Evolutionary conservation across 306 rosid species (phyloP).

Genomic region (Mimosa pudica): DNA sequence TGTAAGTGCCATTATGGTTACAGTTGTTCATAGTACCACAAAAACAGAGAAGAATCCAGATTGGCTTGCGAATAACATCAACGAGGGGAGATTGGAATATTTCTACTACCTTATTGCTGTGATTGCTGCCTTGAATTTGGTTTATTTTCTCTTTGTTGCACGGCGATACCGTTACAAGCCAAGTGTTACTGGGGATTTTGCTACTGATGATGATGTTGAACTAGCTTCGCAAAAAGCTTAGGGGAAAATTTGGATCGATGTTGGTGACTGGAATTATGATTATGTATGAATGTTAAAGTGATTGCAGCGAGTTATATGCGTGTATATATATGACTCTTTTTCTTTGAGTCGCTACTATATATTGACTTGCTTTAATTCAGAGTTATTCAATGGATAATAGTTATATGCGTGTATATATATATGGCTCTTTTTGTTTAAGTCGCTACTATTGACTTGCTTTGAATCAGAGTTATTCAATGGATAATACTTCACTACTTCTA

Average conservation of each 20-base stretch:
- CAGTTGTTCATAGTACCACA: constrained; percentile 50
- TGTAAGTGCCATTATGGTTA: constrained; percentile 40
- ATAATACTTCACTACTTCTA: no score
- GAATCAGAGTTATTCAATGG: no score
- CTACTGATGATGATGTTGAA: not conserved
- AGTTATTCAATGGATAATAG: not conserved
- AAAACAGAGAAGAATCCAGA: constrained; percentile 36
- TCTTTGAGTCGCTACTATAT: no score
- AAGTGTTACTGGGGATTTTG: not conserved
- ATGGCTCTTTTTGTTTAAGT: no score
- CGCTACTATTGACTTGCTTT: no score
- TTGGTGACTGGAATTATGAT: not conserved
- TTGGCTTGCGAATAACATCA: constrained; percentile 69
- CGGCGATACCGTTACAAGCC: constrained; percentile 54
- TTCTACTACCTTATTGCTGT: constrained; percentile 62
- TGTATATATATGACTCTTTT: no score
- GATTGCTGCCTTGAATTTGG: constrained; percentile 42
- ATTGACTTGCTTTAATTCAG: not conserved
- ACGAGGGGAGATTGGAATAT: constrained; percentile 64
- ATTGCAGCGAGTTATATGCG: no score
- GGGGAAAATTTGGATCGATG: not conserved
- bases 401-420: no score
- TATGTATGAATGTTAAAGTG: not conserved
- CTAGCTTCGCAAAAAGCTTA: not conserved
- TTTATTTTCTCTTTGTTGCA: constrained; percentile 49